Conservation (phyloP, 140 eudicot genomes). For the Flaveria floridana region DNA sequence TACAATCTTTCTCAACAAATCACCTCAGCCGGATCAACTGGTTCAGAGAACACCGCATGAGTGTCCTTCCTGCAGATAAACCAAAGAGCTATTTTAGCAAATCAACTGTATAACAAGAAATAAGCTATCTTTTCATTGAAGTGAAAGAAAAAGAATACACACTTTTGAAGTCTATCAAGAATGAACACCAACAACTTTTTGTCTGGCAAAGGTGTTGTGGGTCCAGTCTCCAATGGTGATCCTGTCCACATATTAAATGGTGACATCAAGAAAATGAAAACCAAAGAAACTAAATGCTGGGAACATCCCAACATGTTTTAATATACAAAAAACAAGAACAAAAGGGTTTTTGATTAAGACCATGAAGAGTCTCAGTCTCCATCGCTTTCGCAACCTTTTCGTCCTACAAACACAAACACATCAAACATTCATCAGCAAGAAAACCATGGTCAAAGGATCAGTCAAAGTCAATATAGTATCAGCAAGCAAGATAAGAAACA, state of each 20-base stretch:
- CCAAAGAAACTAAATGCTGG: constrained; percentile 36
- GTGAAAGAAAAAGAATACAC: constrained; percentile 41
- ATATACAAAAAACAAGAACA: constrained; percentile 26
- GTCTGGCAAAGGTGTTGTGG: constrained; percentile 95
- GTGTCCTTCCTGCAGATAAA: constrained; percentile 84
- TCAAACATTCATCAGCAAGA: constrained; percentile 27
- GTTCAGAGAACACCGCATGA: constrained; percentile 88
- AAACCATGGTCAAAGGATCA: constrained; percentile 31
- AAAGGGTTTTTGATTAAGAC: constrained; percentile 45
- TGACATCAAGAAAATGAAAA: constrained; percentile 29
- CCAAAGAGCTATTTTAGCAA: constrained; percentile 16
- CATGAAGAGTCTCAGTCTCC: constrained; percentile 68
- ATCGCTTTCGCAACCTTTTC: constrained; percentile 72
- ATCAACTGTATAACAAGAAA: constrained; percentile 26
- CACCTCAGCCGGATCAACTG: constrained; percentile 93
- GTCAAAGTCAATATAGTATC: constrained; percentile 30
- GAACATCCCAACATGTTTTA: constrained; percentile 24
- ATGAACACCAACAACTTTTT: constrained; percentile 91
- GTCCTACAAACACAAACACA: constrained; percentile 48
- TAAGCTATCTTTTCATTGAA: constrained; percentile 30
- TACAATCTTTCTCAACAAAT: constrained; percentile 18
- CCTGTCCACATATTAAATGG: constrained; percentile 67
- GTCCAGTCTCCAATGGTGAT: constrained; percentile 71
- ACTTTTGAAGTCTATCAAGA: constrained; percentile 99
- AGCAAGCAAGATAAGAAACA: constrained; percentile 29